Percentiles rank a stretch among this genome's conserved stretches.
phyloP scores from a whole-genome alignment of 1,139 yeast genomes.

The Pichia sp. region DNA sequence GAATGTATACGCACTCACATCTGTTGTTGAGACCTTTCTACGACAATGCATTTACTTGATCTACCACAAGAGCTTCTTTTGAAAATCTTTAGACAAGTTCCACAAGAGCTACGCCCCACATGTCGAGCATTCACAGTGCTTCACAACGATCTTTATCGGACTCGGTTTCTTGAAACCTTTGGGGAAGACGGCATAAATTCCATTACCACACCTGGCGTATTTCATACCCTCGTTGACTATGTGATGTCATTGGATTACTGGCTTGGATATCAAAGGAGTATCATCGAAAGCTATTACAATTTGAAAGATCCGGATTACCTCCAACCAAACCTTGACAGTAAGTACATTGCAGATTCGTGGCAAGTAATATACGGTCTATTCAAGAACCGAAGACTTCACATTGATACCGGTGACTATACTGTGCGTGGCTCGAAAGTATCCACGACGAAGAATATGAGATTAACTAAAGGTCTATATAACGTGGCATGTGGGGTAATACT shows the following conservation, averaged over 20 bases:
- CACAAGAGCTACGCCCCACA: conserved; percentile 30
- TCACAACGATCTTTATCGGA: conserved; percentile 43
- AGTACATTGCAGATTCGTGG: conserved; percentile 46
- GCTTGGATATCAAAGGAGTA: conserved; percentile 31
- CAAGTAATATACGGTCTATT: conserved; percentile 43
- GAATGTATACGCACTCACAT: too few relatives aligned
- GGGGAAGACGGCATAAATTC: conserved; percentile 38
- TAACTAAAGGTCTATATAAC: conserved; percentile 49
- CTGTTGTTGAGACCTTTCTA: too few relatives aligned
- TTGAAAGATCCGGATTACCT: not conserved
- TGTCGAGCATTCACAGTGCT: conserved; percentile 38
- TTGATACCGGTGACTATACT: conserved; percentile 41
- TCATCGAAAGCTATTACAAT: conserved; percentile 30
- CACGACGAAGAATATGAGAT: conserved; percentile 31
- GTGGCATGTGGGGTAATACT: conserved; percentile 42
- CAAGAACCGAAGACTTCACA: conserved; percentile 45
- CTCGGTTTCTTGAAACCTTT: conserved; percentile 35
- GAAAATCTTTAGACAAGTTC: conserved; percentile 35
- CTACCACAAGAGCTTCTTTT: conserved; percentile 50
- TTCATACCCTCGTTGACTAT: conserved; percentile 30
- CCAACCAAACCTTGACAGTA: not conserved
- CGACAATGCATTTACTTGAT: conserved; percentile 13
- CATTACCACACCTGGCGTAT: too few relatives aligned
- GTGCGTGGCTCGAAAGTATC: conserved; percentile 13
- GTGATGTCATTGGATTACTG: conserved; percentile 44